Evolutionary conservation across 2,329 filamentous ascomycete genomes (phyloP).

Genomic region (Rutstroemia sp.): DNA sequence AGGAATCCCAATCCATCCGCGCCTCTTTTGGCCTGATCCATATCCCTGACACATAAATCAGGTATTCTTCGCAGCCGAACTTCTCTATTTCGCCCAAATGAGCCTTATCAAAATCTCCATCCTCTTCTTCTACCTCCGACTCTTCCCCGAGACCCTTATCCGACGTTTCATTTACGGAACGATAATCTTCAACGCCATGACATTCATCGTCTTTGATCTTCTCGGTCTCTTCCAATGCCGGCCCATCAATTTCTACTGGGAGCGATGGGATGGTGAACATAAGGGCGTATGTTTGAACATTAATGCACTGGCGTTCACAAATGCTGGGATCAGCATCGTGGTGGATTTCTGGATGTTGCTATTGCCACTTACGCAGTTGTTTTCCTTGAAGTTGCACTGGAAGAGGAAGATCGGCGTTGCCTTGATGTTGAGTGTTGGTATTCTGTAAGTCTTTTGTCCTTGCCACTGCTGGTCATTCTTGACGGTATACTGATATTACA

Average conservation of each 20-base stretch:
- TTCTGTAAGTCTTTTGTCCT: conserved; percentile 25
- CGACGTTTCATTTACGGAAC: conserved; percentile 3
- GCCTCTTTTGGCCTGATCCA: not conserved
- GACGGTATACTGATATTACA: not conserved
- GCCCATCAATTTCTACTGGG: conserved; percentile 47
- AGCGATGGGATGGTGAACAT: conserved; percentile 40
- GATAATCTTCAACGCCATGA: conserved; percentile 7
- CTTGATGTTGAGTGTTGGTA: conserved; percentile 44
- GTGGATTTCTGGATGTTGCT: conserved; percentile 45
- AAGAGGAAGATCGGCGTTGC: conserved; percentile 40
- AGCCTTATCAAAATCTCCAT: conserved; percentile 13
- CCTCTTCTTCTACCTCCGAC: conserved; percentile 16
- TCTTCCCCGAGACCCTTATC: conserved; percentile 13
- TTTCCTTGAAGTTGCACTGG: conserved; percentile 36
- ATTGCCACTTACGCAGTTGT: conserved; percentile 41
- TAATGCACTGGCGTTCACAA: conserved; percentile 42
- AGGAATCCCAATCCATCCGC: not conserved
- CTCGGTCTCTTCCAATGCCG: conserved; percentile 35
- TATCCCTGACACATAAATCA: not conserved
- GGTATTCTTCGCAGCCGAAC: conserved; percentile 15
- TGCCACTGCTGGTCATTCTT: not conserved
- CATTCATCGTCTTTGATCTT: conserved; percentile 11
- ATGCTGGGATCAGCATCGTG: conserved; percentile 43
- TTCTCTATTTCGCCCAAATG: conserved; percentile 15
- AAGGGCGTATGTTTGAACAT: conserved; percentile 41